A percentile compares a stretch with the other conserved stretches of the same genome.
Evolutionary conservation across 768 basidiomycete species (phyloP).

Genomic region (Lactarius akahatsu): DNA sequence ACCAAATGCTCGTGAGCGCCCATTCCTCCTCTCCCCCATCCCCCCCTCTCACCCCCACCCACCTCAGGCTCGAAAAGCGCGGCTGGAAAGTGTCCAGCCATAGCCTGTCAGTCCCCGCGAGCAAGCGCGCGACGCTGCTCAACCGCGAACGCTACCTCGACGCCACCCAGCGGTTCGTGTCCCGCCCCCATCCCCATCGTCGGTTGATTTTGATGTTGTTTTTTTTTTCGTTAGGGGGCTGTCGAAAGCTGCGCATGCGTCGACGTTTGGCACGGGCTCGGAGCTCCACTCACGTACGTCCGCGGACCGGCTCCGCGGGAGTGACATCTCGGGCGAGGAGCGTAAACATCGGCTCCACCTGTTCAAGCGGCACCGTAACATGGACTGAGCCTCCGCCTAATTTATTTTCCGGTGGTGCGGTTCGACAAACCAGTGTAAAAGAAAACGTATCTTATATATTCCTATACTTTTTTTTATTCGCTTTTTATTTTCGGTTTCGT

Average conservation of each 20-base stretch:
- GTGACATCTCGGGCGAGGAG: not conserved
- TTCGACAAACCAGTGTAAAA: too few relatives aligned
- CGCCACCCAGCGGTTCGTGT: constrained; percentile 17
- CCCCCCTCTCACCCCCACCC: not conserved
- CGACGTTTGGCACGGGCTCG: not conserved
- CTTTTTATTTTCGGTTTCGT: too few relatives aligned
- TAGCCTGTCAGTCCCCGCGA: not conserved
- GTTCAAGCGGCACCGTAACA: not conserved
- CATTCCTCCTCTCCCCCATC: too few relatives aligned
- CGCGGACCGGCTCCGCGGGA: too few relatives aligned
- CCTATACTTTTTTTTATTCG: too few relatives aligned
- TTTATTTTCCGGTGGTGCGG: too few relatives aligned
- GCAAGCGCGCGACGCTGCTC: not conserved
- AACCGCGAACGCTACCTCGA: constrained; percentile 17
- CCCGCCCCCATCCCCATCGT: too few relatives aligned
- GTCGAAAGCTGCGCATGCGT: not conserved
- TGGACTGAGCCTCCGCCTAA: not conserved
- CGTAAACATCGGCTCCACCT: not conserved
- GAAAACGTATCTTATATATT: too few relatives aligned
- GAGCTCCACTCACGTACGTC: too few relatives aligned
- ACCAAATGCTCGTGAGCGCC: constrained; percentile 13
- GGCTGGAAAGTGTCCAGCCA: constrained; percentile 6
- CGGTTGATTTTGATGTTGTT: too few relatives aligned
- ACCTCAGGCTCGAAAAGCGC: not conserved
- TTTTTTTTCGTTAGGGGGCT: not conserved